A percentile compares a stretch with the other conserved stretches of the same genome.
Evolutionary conservation across 2,329 filamentous ascomycete species (phyloP).

Genomic region (Exserohilum turcica): DNA sequence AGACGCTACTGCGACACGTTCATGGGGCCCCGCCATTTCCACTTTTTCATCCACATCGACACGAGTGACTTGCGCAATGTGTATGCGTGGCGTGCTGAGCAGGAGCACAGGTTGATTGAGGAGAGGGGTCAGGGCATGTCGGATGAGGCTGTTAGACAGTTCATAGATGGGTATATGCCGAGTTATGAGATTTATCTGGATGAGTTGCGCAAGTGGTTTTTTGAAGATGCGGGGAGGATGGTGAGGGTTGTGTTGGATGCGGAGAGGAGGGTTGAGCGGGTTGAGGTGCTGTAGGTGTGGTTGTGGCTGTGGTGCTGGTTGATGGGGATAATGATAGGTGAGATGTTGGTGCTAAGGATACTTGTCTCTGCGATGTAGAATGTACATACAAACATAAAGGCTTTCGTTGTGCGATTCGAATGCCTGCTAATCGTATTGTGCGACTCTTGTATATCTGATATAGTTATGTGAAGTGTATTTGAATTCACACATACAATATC

Average conservation of each 20-base stretch:
- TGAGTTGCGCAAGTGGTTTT: constrained; percentile 56
- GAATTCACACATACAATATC: too few relatives aligned
- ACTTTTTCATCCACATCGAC: constrained; percentile 71
- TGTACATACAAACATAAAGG: too few relatives aligned
- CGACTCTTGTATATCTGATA: too few relatives aligned
- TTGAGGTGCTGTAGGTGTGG: constrained; percentile 35
- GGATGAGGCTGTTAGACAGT: constrained; percentile 75
- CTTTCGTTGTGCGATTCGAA: too few relatives aligned
- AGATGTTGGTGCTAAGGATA: too few relatives aligned
- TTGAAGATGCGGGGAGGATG: constrained; percentile 54
- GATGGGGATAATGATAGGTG: too few relatives aligned
- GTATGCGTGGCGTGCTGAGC: constrained; percentile 82
- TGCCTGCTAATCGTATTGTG: too few relatives aligned
- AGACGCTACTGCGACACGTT: constrained; percentile 56
- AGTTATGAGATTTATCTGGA: constrained; percentile 63
- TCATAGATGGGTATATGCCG: constrained; percentile 68
- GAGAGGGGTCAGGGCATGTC: constrained; percentile 78
- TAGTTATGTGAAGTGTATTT: too few relatives aligned
- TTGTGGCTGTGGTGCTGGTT: not conserved
- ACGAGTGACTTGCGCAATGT: constrained; percentile 75
- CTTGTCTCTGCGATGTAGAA: too few relatives aligned
- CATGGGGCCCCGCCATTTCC: constrained; percentile 52
- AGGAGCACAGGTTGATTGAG: constrained; percentile 72
- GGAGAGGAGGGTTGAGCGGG: constrained; percentile 52
- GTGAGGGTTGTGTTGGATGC: constrained; percentile 57